Evolutionary conservation across 192 early-diverging fungal species (phyloP).

Genomic region (Lunasporangiospora selenospora): DNA sequence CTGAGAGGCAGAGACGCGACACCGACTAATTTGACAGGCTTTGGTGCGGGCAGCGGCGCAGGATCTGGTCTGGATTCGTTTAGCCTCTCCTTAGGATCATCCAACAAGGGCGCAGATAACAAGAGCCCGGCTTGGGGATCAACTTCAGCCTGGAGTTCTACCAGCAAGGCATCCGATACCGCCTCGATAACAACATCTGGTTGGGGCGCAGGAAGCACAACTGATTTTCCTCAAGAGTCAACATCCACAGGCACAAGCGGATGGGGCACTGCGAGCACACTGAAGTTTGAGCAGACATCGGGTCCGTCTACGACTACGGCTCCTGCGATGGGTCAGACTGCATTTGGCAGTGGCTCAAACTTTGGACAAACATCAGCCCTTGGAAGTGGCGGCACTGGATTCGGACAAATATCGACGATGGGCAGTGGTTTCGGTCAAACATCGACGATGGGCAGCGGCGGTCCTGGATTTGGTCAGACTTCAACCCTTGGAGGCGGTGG

Average conservation of each 20-base stretch:
- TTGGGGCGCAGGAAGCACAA: not conserved
- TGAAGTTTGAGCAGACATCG: not conserved
- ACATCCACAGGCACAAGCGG: not conserved
- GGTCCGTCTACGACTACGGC: not conserved
- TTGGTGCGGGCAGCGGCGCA: not conserved
- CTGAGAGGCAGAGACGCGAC: not conserved
- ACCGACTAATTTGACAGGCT: not conserved
- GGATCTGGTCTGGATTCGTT: constrained; percentile 28
- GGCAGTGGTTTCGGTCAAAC: no score
- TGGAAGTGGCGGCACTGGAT: constrained; percentile 8
- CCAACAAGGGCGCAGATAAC: no score
- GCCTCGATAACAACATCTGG: not conserved
- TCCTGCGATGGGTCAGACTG: no score
- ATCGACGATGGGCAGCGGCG: no score
- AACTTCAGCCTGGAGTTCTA: no score
- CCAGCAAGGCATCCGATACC: constrained; percentile 9
- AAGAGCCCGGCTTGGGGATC: constrained; percentile 40
- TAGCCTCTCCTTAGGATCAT: constrained; percentile 28
- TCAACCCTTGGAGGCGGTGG: constrained; percentile 5
- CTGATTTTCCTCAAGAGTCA: not conserved
- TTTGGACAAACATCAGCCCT: constrained; percentile 8
- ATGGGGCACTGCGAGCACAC: not conserved
- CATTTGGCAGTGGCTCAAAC: no score
- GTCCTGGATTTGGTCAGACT: no score
- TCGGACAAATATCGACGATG: not conserved